phyloP scores from a whole-genome alignment of 2,329 filamentous ascomycete genomes.

The Rhynchosporium agropyri region DNA sequence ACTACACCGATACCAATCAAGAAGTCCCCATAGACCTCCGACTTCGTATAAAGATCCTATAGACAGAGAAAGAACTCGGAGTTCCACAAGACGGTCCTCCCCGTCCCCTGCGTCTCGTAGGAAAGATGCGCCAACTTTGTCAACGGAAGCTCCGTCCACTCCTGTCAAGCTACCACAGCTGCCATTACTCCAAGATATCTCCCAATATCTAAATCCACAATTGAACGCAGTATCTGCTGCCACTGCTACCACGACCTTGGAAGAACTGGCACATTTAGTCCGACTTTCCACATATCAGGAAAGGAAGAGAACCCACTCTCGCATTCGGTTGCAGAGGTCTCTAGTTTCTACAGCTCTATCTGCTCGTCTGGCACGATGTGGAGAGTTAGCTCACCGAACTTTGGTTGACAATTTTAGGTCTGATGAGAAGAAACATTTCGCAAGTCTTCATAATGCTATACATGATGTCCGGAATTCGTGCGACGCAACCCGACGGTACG shows the following conservation, averaged over 20 bases:
- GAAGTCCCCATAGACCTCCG: conserved; percentile 56
- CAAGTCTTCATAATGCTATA: conserved; percentile 73
- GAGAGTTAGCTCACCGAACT: conserved; percentile 73
- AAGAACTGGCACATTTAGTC: conserved; percentile 77
- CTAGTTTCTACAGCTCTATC: conserved; percentile 75
- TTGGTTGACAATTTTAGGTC: conserved; percentile 77
- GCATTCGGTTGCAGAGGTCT: conserved; percentile 72
- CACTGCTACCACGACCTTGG: conserved; percentile 68
- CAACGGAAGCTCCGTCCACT: conserved; percentile 33
- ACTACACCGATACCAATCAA: conserved; percentile 55
- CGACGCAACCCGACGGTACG: conserved; percentile 71
- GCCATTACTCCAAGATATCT: conserved; percentile 66
- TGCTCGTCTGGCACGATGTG: conserved; percentile 72
- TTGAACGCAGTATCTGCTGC: conserved; percentile 54
- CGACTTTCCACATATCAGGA: conserved; percentile 80
- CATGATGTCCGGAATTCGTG: conserved; percentile 79
- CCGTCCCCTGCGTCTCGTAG: conserved; percentile 40
- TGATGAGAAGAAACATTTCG: conserved; percentile 79
- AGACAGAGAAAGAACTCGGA: conserved; percentile 51
- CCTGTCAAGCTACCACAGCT: conserved; percentile 38
- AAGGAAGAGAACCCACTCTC: conserved; percentile 74
- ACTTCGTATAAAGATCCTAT: conserved; percentile 49
- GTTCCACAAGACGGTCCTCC: conserved; percentile 32
- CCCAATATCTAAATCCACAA: conserved; percentile 65
- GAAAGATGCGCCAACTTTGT: conserved; percentile 36